Evolutionary conservation across 2,329 filamentous ascomycete genomes (phyloP), one percentile per base, ranked within the genome.

Genomic region (Aspergillus flavus): DNA sequence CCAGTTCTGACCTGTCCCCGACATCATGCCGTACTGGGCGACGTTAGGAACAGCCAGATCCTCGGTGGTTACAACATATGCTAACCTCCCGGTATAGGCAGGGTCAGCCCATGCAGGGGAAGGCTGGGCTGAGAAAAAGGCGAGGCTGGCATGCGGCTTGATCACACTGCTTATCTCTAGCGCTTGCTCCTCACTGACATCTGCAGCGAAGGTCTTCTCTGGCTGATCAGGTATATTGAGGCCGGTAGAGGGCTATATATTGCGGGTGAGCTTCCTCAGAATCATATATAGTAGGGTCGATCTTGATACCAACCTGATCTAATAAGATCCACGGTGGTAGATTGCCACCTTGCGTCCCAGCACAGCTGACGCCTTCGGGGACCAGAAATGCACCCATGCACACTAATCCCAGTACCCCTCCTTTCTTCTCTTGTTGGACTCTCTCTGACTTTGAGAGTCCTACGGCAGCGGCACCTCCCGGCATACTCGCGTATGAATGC

Each of bases 381-480:
- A 77, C 67, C 1, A 80, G 64, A 56, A 80, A 80, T 0, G 75
- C 75, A 19, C 73, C 72, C 23, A 77, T 66, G 59, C 71, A 77
- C 7, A 75, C 59, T 19, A 78, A 57, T 23, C 72, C 73, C 19
- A 76, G 16, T 3, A 78, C 67, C 0, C 73, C 75, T 4, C 76
- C 77, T 4, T 57, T 23, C 56, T 74, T 71, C 16, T 71, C 75
- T 21, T 69, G 50, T 34, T 69, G 61, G 6, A 59, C 41, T 6
- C 76, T 73, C 54, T 71, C 64, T 1, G 67, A 59, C 45, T 69
- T 72, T 36, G 64, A 59, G 11, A 75, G 62, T 0, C 72, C 75
- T 7, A 59, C 62, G 0, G 71, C 67, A 1, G 76, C 75, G 6
- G 73, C 68, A 4, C 67, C 69, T 6, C 73, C 73, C 1, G 73